Percentiles rank a stretch among this genome's conserved stretches.
Conservation (phyloP, 1,284 basidiomycete species). For the Marasmius tenuissimus region DNA sequence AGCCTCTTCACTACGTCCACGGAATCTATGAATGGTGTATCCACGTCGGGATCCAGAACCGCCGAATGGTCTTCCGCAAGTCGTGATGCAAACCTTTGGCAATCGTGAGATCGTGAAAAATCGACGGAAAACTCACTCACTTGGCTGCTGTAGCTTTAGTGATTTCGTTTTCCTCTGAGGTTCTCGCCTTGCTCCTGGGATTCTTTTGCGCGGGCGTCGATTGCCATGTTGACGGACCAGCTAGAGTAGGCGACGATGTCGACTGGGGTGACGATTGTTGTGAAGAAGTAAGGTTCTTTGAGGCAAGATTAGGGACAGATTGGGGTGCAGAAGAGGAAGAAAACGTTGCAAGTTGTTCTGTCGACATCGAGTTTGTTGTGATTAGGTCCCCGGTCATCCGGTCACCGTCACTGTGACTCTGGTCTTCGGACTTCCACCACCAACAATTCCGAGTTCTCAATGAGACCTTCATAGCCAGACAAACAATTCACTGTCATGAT, state of each 20-base stretch:
- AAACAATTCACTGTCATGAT: constrained; percentile 41
- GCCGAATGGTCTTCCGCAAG: constrained; percentile 62
- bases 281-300: constrained; percentile 16
- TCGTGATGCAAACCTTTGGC: constrained; percentile 51
- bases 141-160: constrained; percentile 45
- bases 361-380: constrained; percentile 63
- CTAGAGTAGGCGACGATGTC: constrained; percentile 21
- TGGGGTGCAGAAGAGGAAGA: constrained; percentile 18
- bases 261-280: not conserved
- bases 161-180: constrained; percentile 45
- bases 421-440: not conserved
- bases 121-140: constrained; percentile 31
- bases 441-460: not conserved
- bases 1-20: constrained; percentile 64
- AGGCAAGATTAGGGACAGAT: constrained; percentile 15
- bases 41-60: constrained; percentile 61
- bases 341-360: constrained; percentile 38
- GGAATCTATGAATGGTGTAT: constrained; percentile 62
- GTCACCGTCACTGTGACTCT: no score
- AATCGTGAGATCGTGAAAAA: not conserved
- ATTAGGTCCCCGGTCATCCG: constrained; percentile 31
- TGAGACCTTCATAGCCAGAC: not conserved
- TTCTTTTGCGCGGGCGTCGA: constrained; percentile 22
- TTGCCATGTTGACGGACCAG: constrained; percentile 37
- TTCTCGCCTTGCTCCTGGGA: constrained; percentile 35